Evolutionary conservation across 495 filamentous ascomycete genomes (phyloP).

Genomic region (Penicillium nucicola): DNA sequence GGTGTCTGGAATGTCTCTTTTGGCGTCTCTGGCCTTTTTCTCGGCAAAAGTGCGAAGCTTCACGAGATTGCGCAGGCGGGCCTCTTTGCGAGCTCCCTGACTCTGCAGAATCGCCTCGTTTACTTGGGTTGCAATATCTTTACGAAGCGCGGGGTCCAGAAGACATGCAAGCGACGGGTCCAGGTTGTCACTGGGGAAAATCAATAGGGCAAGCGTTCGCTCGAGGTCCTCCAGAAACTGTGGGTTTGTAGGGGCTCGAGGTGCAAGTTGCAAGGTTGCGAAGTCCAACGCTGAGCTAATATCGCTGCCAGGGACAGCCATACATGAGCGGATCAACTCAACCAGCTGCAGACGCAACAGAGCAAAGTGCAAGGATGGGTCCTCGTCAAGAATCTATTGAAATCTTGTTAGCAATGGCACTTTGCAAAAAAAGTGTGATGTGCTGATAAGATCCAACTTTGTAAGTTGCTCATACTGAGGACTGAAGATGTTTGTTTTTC

Average conservation of each 20-base stretch:
- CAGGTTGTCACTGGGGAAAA: conserved; percentile 77
- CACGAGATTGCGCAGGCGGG: conserved; percentile 74
- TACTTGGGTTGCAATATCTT: conserved; percentile 74
- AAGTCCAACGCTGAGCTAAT: conserved; percentile 82
- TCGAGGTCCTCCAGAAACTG: conserved; percentile 87
- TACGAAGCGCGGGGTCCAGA: conserved; percentile 76
- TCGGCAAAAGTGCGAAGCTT: conserved; percentile 85
- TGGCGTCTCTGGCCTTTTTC: conserved; percentile 66
- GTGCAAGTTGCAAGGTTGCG: conserved; percentile 80
- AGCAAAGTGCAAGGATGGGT: conserved; percentile 84
- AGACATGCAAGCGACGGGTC: conserved; percentile 71
- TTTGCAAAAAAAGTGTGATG: conserved; percentile 9
- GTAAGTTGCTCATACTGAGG: conserved; percentile 79
- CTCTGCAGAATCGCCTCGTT: conserved; percentile 81
- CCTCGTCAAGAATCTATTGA: conserved; percentile 77
- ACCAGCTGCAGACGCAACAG: conserved; percentile 88
- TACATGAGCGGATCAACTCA: conserved; percentile 82
- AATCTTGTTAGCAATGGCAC: conserved; percentile 29
- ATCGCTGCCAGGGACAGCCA: conserved; percentile 60
- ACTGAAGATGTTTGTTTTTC: conserved; percentile 94
- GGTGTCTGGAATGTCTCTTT: conserved; percentile 68
- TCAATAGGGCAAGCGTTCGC: conserved; percentile 85
- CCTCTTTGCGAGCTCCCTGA: conserved; percentile 69
- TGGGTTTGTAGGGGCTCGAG: conserved; percentile 76
- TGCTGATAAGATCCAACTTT: conserved; percentile 6